A percentile compares a stretch with the other conserved stretches of the same genome.
phyloP scores from a whole-genome alignment of 164 flowering plant genomes.

The Euptelea pleiosperma region DNA sequence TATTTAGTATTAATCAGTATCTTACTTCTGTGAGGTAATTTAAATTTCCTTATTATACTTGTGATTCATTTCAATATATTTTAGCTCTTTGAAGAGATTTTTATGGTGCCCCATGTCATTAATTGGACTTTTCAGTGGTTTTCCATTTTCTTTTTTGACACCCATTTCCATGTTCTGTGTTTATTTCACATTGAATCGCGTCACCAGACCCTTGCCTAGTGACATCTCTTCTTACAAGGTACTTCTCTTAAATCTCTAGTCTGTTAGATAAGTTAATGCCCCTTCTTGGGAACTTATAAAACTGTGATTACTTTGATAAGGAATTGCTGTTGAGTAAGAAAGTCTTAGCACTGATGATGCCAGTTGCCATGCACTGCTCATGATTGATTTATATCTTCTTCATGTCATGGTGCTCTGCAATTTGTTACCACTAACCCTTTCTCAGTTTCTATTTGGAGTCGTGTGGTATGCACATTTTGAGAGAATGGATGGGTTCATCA shows the following conservation, averaged over 20 bases:
- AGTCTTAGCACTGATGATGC: neutral
- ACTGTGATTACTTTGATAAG: neutral
- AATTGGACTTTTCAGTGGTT: neutral
- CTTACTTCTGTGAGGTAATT: no score
- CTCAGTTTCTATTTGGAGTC: no score
- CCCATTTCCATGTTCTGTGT: neutral
- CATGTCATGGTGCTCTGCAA: no score
- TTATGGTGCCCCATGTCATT: neutral
- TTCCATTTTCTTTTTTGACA: neutral
- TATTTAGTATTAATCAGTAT: no score
- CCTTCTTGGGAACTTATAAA: neutral
- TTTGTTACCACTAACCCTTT: no score
- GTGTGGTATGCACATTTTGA: no score
- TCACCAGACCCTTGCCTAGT: conserved; percentile 82
- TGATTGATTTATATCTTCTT: no score
- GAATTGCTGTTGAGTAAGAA: neutral
- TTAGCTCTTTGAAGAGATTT: no score
- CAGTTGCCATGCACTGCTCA: neutral
- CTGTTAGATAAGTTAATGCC: neutral
- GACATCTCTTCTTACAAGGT: conserved; percentile 88
- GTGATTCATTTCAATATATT: no score
- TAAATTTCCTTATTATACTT: no score
- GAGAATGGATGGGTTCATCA: no score
- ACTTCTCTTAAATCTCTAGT: conserved; percentile 9
- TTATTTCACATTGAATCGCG: neutral